These are phyloP conservation scores for Malassezia equina DNA, from an alignment of 1,284 basidiomycete genomes.

Conservation along the genomic window DNA sequence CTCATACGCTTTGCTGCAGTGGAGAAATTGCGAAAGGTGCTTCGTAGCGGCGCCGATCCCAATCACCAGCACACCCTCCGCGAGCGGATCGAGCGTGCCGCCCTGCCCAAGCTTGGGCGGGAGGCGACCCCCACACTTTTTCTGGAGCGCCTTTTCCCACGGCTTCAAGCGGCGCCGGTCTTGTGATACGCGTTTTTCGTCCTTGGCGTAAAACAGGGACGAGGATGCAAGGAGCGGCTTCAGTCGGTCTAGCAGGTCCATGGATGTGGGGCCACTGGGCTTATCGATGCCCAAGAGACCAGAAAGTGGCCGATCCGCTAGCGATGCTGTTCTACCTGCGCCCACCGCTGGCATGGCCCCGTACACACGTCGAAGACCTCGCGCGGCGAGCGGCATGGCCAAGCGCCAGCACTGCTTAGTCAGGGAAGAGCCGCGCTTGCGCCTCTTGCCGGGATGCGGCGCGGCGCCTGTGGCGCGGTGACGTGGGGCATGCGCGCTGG, in stretches of 20 bases:
- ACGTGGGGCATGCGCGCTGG: background rate
- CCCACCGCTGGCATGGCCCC: background rate
- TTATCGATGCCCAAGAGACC: conserved; percentile 74
- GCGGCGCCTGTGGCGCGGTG: background rate
- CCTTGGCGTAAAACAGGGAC: conserved; percentile 57
- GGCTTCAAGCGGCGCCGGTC: conserved; percentile 26
- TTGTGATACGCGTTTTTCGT: conserved; percentile 23
- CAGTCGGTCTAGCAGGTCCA: conserved; percentile 77
- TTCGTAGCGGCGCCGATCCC: conserved; percentile 87
- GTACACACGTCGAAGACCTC: background rate
- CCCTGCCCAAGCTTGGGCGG: conserved; percentile 72
- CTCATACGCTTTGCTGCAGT: conserved; percentile 78
- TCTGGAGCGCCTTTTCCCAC: conserved; percentile 18
- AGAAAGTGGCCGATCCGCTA: conserved; percentile 55
- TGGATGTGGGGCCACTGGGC: conserved; percentile 77
- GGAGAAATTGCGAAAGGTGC: conserved; percentile 69
- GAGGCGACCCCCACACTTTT: conserved; percentile 8
- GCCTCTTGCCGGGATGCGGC: background rate
- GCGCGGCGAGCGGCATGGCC: background rate
- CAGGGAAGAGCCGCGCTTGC: background rate
- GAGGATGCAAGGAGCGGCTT: conserved; percentile 71
- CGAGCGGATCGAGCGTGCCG: conserved; percentile 89
- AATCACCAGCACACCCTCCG: conserved; percentile 79
- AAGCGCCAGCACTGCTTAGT: background rate
- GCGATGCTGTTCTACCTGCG: background rate